phyloP scores from a whole-genome alignment of 768 basidiomycete genomes.

The Tulasnella sp. region DNA sequence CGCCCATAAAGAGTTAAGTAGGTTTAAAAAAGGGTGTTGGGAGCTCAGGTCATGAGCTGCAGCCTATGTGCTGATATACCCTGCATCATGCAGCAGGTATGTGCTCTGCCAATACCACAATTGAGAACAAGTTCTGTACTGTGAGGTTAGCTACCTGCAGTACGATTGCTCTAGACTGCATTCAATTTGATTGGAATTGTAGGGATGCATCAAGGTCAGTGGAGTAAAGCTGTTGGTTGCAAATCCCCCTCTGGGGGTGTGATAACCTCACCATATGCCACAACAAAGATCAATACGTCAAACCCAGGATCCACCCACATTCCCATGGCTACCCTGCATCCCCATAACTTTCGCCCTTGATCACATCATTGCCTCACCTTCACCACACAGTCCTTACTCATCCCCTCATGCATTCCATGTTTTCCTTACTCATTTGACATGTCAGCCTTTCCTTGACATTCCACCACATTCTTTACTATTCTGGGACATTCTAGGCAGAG shows the following conservation, averaged over 20 bases:
- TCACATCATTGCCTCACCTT: too few species aligned
- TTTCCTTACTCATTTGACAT: too few species aligned
- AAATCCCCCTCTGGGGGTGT: conserved; percentile 4
- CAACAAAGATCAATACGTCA: too few species aligned
- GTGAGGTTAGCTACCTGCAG: neutral
- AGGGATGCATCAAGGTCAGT: neutral
- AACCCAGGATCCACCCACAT: too few species aligned
- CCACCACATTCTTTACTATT: too few species aligned
- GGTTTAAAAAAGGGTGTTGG: neutral
- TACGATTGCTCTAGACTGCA: neutral
- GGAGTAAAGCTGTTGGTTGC: neutral
- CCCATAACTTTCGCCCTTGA: too few species aligned
- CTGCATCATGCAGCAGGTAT: neutral
- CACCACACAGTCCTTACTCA: too few species aligned
- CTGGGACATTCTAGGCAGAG: too few species aligned
- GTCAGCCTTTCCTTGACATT: too few species aligned
- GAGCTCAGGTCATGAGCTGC: neutral
- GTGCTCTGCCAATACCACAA: neutral
- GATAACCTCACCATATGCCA: too few species aligned
- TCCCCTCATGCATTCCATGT: too few species aligned
- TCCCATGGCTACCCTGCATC: too few species aligned
- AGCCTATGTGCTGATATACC: neutral
- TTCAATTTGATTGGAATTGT: neutral
- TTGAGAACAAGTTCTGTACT: neutral
- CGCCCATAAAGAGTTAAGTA: neutral